Conservation (phyloP, 1,139 yeast species). For the Kurtzmaniella quercitrusa region DNA sequence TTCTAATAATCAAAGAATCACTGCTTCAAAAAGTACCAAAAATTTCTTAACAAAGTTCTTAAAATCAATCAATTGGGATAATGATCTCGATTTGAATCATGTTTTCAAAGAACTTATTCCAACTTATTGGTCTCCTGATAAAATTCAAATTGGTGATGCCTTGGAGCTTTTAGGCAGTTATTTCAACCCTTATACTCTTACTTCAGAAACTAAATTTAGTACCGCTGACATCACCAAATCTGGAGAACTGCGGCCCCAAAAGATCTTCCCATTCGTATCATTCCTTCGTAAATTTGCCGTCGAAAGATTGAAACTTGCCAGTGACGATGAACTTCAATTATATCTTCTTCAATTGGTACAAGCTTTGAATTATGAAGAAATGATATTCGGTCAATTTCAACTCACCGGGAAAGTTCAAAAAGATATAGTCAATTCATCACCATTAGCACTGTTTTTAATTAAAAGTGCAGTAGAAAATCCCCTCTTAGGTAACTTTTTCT, state of each 20-base stretch:
- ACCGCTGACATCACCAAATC: constrained; percentile 1
- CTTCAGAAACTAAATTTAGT: constrained; percentile 11
- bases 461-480: constrained; percentile 65
- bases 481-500: constrained; percentile 73
- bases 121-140: constrained; percentile 50
- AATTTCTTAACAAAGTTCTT: constrained; percentile 80
- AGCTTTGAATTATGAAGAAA: constrained; percentile 72
- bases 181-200: constrained; percentile 42
- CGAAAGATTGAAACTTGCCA: constrained; percentile 71
- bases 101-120: constrained; percentile 58
- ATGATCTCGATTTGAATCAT: constrained; percentile 73
- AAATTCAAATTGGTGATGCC: constrained; percentile 89
- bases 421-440: constrained; percentile 36
- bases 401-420: constrained; percentile 14
- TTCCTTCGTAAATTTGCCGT: constrained; percentile 81
- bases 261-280: constrained; percentile 30
- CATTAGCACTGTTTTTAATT: constrained; percentile 75
- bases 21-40: constrained; percentile 11
- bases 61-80: constrained; percentile 86
- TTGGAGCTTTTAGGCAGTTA: constrained; percentile 79
- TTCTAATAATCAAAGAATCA: neutral
- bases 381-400: constrained; percentile 15
- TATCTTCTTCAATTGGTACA: constrained; percentile 89
- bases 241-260: constrained; percentile 29
- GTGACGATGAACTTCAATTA: constrained; percentile 73